A percentile compares a stretch with the other conserved stretches of the same genome.
Conservation (phyloP, 2,329 filamentous ascomycete species). For the Ascochyta rabiei region DNA sequence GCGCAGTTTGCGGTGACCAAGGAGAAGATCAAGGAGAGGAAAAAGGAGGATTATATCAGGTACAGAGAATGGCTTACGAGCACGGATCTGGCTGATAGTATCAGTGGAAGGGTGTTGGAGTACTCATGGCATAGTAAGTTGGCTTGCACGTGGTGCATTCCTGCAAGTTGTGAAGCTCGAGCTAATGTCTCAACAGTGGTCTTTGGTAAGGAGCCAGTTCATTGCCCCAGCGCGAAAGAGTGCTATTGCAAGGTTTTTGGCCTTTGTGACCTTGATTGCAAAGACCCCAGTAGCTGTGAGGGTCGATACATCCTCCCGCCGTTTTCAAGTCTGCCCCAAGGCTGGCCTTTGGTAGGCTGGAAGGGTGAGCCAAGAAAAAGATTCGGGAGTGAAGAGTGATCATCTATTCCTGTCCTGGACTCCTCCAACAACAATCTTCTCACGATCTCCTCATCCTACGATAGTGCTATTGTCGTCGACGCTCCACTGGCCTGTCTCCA, state of each 20-base stretch:
- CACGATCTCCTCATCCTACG: background rate
- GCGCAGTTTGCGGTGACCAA: slow-evolving; percentile 61
- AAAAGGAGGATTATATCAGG: slow-evolving; percentile 56
- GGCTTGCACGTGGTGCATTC: background rate
- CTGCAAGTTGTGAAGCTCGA: background rate
- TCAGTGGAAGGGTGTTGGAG: slow-evolving; percentile 62
- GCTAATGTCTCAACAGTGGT: slow-evolving; percentile 37
- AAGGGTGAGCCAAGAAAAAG: slow-evolving; percentile 29
- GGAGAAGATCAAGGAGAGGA: slow-evolving; percentile 54
- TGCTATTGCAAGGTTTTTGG: slow-evolving; percentile 74
- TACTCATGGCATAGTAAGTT: slow-evolving; percentile 65
- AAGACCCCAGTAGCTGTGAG: slow-evolving; percentile 56
- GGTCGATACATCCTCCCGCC: slow-evolving; percentile 65
- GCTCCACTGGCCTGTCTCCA: background rate
- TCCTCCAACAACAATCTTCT: too few relatives aligned
- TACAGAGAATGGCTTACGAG: slow-evolving; percentile 57
- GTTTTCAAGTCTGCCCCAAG: slow-evolving; percentile 63
- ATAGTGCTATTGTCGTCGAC: background rate
- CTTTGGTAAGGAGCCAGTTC: slow-evolving; percentile 52
- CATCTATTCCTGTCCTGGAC: background rate
- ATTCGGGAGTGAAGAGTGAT: slow-evolving; percentile 9
- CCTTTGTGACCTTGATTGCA: slow-evolving; percentile 58
- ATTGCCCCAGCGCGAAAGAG: slow-evolving; percentile 65
- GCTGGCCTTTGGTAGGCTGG: slow-evolving; percentile 67
- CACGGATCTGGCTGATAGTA: slow-evolving; percentile 55